phyloP scores from a whole-genome alignment of 306 rosid species.

The Pterocarpus santalinus region DNA sequence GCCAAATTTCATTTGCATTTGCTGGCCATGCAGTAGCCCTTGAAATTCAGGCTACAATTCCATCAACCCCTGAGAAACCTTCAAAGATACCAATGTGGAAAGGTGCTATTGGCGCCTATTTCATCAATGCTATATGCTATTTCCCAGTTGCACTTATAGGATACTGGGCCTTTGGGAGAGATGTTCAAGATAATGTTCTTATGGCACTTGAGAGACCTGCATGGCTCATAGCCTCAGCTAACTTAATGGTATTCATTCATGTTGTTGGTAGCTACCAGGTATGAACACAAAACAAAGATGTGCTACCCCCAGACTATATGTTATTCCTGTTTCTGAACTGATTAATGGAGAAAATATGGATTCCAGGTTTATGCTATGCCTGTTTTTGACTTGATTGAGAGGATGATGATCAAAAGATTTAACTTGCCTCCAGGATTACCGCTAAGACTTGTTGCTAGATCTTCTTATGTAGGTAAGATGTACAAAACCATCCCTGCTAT shows the following conservation, averaged over 20 bases:
- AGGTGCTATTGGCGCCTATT: constrained; percentile 84
- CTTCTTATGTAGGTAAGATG: constrained; percentile 77
- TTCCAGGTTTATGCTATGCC: constrained; percentile 93
- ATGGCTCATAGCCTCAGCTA: constrained; percentile 94
- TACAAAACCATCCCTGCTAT: constrained; percentile 11
- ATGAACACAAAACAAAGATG: constrained; percentile 20
- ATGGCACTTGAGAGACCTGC: constrained; percentile 71
- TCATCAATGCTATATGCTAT: constrained; percentile 85
- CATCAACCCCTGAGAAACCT: constrained; percentile 86
- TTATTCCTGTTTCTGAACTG: not conserved
- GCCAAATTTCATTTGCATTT: constrained; percentile 87
- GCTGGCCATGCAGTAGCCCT: constrained; percentile 96
- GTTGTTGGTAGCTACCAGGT: constrained; percentile 98
- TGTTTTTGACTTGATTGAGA: constrained; percentile 81
- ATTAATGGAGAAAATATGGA: constrained; percentile 26
- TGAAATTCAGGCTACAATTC: constrained; percentile 97
- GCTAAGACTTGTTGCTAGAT: constrained; percentile 80
- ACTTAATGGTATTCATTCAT: constrained; percentile 89
- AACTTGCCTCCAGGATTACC: constrained; percentile 73
- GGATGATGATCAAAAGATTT: constrained; percentile 60
- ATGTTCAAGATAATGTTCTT: constrained; percentile 81
- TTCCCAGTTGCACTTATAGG: constrained; percentile 92
- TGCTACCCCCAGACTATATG: not conserved
- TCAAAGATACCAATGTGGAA: constrained; percentile 90
- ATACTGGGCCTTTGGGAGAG: constrained; percentile 92